Conservation (phyloP, 2,329 filamentous ascomycete genomes). For the Pseudocercospora crystallina region DNA sequence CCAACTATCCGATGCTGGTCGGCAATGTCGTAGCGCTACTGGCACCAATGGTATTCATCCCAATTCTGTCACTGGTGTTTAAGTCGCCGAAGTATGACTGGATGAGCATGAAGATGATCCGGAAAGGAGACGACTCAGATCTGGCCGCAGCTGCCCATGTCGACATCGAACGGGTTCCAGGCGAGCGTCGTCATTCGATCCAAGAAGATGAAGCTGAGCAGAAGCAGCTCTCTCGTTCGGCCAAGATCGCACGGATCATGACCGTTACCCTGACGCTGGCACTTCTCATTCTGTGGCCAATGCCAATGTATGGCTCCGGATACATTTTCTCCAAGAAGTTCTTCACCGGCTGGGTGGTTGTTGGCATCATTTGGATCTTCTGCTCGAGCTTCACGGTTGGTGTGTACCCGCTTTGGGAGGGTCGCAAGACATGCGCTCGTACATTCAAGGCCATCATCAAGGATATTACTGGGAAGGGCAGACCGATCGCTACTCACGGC, state of each 20-base stretch:
- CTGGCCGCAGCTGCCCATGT: constrained; percentile 62
- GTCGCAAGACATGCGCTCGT: constrained; percentile 63
- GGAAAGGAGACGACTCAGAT: constrained; percentile 75
- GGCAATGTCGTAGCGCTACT: constrained; percentile 83
- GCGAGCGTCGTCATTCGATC: constrained; percentile 42
- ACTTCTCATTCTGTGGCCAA: constrained; percentile 82
- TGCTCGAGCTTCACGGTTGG: constrained; percentile 71
- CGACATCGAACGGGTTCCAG: constrained; percentile 64
- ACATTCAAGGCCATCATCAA: constrained; percentile 62
- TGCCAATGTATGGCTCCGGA: constrained; percentile 80
- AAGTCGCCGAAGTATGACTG: constrained; percentile 81
- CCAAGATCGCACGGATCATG: constrained; percentile 55
- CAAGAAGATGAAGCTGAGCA: constrained; percentile 46
- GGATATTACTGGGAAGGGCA: constrained; percentile 53
- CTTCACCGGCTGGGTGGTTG: constrained; percentile 57
- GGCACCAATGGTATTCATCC: constrained; percentile 72
- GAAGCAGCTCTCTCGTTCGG: constrained; percentile 44
- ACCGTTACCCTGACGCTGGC: constrained; percentile 67
- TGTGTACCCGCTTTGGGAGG: constrained; percentile 78
- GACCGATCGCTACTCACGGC: constrained; percentile 32
- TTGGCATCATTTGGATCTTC: constrained; percentile 78
- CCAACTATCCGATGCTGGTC: constrained; percentile 85
- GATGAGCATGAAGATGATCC: constrained; percentile 76
- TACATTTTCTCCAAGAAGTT: constrained; percentile 82
- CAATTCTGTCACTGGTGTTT: constrained; percentile 70